Evolutionary conservation across 2,329 filamentous ascomycete species (phyloP), one percentile per base, ranked within the genome.

Genomic region (Rhynchosporium graminicola): DNA sequence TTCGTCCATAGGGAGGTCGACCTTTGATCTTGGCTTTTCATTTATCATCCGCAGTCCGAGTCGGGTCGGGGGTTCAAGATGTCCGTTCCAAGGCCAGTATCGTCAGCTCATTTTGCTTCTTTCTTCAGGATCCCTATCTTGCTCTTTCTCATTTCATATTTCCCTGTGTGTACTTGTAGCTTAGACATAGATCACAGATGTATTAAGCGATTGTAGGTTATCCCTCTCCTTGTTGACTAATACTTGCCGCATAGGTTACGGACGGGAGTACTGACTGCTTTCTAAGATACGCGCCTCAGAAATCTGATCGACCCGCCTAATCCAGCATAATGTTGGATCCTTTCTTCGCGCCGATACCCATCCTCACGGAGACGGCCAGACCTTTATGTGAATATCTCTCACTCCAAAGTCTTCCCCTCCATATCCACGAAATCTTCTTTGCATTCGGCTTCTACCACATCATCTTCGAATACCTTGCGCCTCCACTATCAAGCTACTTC

Each of bases 391-490:
- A 88, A 67, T 77, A 76, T 62, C 77, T 89, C 61, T 76, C 79
- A 57, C 80, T 93, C 36, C 79, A 82, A n/a, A 87, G 87, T 10
- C 82, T 94, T 33, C 87, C 89, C 9, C 77, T 88, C 61, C 91
- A 95, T 76, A 80, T 89, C 71, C 90, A 95, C 78, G 89, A 95
- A 75, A 81, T 93, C 55, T 65, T 90, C 59, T 77, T 85, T 67
- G 85, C 86, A 46, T 85, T 86, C 60, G 69, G 82, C 47, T 76
- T 91, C 69, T 95, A 94, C 79, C 83, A 87, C 63, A 73, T 85
- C 71, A 82, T 90, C 71, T 85, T 86, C 76, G 80, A 80, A 70
- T 82, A 86, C 65, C 71, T 92, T 65, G 88, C 90, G 54, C 90
- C 90, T 8, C 72, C 80, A 48, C 57, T 92, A 28, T 92, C 89